Evolutionary conservation across 306 rosid genomes (phyloP), one percentile per base, ranked within the genome.

Genomic region (Bauhinia variegata): DNA sequence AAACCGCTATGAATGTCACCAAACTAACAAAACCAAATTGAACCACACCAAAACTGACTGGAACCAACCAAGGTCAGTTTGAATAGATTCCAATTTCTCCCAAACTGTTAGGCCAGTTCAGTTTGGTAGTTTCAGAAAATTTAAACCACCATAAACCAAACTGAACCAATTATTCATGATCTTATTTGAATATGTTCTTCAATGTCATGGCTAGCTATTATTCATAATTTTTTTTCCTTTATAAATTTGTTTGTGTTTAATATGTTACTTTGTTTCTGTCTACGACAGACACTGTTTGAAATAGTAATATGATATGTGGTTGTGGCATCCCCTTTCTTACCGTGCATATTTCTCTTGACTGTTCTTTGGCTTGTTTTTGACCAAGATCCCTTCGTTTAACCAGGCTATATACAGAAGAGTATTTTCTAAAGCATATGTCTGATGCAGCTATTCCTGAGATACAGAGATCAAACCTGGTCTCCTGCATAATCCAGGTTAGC

Each of bases 401-500:
- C 76, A 92, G 98, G 86, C 76, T 92, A 53, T 92, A 92, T 68
- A 84, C 98, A 7, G 96, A 92, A 86, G 98, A 92, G 63, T 92
- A 86, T 81, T 92, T 86, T 79, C 68, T 75, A 39, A 87, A 83
- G 13, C 86, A 87, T 63, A 89, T 92, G 96, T 63, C 88, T 61
- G 71, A 78, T 23, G 93, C 84, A 84, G 98, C 91, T 67, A 89
- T 86, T 82, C 96, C 96, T 19, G 98, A 92, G 83, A 92, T 92
- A 67, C 98, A 92, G 69, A 80, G 98, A 75, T 92, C 96, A 72
- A 92, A 87, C 79, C 95, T 89, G 60, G 98, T 88, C 72, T 87
- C 96, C 71, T 87, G 96, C 57, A 84, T 89, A 18, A 92, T 92
- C 75, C 98, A 86, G 86, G 97, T 88, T 67, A 33, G 79, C 68